phyloP scores from a whole-genome alignment of 768 basidiomycete species.

The Suillus subluteus region DNA sequence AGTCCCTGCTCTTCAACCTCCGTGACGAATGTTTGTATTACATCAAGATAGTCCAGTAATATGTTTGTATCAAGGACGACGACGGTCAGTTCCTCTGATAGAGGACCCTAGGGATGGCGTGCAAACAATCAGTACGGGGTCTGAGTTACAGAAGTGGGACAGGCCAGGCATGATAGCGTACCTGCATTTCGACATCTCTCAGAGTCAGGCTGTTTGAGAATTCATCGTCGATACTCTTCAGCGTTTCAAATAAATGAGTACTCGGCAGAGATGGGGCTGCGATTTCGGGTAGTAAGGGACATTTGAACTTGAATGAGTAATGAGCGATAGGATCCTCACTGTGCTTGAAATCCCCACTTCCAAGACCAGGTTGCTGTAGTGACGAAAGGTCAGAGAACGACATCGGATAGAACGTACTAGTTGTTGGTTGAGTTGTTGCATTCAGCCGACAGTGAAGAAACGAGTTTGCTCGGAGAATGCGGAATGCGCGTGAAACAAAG shows the following conservation, averaged over 20 bases:
- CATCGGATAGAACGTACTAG: slow-evolving; percentile 10
- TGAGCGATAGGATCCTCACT: not conserved
- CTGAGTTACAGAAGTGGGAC: not conserved
- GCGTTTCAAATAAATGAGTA: slow-evolving; percentile 39
- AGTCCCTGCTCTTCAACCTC: slow-evolving; percentile 54
- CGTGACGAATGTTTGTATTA: slow-evolving; percentile 63
- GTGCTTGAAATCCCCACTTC: slow-evolving; percentile 4
- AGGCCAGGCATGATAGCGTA: slow-evolving; percentile 31
- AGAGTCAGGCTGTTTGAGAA: slow-evolving; percentile 47
- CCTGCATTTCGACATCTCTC: slow-evolving; percentile 74
- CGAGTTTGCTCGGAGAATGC: not conserved
- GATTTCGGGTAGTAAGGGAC: not conserved
- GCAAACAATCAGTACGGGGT: slow-evolving; percentile 3
- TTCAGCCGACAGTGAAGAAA: not conserved
- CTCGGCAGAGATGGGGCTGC: slow-evolving; percentile 5
- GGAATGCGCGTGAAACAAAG: not conserved
- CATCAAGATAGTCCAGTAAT: slow-evolving; percentile 66
- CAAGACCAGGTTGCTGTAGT: slow-evolving; percentile 1
- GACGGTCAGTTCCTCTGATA: slow-evolving; percentile 46
- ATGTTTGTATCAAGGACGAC: slow-evolving; percentile 83
- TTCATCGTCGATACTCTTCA: slow-evolving; percentile 51
- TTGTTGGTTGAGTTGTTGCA: slow-evolving; percentile 16
- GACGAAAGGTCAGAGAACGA: not conserved
- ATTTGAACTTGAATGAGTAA: not conserved
- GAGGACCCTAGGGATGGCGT: slow-evolving; percentile 39